phyloP scores from a whole-genome alignment of 2,329 filamentous ascomycete species.

The Calonectria fujianensis region DNA sequence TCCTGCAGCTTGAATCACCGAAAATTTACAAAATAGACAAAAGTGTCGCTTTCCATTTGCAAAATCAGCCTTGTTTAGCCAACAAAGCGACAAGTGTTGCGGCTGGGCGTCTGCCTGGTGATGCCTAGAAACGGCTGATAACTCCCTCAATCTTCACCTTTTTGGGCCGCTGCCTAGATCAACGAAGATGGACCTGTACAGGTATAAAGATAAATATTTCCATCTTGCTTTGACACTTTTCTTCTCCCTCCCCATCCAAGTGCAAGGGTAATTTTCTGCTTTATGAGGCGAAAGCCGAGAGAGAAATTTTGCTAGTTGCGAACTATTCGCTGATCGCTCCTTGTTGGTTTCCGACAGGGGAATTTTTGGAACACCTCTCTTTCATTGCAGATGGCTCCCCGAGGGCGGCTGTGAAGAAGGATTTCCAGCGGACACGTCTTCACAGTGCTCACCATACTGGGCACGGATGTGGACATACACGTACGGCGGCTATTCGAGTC shows the following conservation, averaged over 20 bases:
- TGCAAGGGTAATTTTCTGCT: not conserved
- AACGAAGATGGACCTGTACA: not conserved
- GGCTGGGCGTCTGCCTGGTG: conserved; percentile 3
- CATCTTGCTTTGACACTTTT: not conserved
- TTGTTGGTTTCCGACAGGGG: not conserved
- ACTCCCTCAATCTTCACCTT: no score
- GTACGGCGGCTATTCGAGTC: not conserved
- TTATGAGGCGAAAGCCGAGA: conserved; percentile 1
- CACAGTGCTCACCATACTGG: not conserved
- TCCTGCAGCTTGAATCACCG: not conserved
- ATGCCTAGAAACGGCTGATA: not conserved
- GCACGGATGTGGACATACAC: not conserved
- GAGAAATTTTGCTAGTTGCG: not conserved
- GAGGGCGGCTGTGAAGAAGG: not conserved
- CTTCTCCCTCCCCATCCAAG: not conserved
- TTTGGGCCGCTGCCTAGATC: not conserved
- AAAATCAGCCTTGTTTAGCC: fast-evolving
- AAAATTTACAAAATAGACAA: not conserved
- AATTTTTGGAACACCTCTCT: not conserved
- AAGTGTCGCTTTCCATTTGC: not conserved
- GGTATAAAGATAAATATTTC: not conserved
- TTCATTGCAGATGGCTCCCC: not conserved
- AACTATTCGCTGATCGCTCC: not conserved
- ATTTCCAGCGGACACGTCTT: not conserved
- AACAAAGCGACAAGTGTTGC: not conserved